These are phyloP conservation scores for Dendrocalamus sinicus DNA, from an alignment of 176 grass and related monocot genomes.

Conservation along the genomic window DNA sequence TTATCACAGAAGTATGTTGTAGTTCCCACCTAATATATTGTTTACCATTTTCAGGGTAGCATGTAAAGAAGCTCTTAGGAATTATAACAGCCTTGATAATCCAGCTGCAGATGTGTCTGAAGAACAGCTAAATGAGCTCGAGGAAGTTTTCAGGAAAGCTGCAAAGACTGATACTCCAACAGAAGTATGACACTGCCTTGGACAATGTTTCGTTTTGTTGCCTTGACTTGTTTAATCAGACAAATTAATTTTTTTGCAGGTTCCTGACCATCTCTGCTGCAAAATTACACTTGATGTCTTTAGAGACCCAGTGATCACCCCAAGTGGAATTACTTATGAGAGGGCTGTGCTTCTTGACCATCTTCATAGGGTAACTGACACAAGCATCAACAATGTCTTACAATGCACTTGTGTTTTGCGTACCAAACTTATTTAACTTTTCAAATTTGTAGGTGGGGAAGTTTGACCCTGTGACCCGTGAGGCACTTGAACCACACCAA, in stretches of 20 bases:
- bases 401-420: background rate
- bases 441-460: constrained; percentile 71
- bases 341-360: constrained; percentile 77
- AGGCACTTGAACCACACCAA: constrained; percentile 67
- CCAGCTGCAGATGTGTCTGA: constrained; percentile 42
- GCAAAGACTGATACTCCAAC: constrained; percentile 58
- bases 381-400: background rate
- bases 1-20: constrained; percentile 5
- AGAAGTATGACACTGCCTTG: constrained; percentile 54
- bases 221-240: constrained; percentile 1
- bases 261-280: constrained; percentile 93
- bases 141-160: constrained; percentile 71
- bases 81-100: constrained; percentile 59
- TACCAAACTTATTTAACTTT: background rate
- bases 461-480: constrained; percentile 84
- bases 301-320: constrained; percentile 87
- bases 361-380: constrained; percentile 67
- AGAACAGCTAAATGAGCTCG: constrained; percentile 63
- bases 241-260: constrained; percentile 46
- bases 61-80: constrained; percentile 73
- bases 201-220: background rate
- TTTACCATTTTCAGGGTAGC: constrained; percentile 46
- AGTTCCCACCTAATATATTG: background rate
- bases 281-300: constrained; percentile 93
- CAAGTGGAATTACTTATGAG: constrained; percentile 90